Evolutionary conservation across 306 rosid species (phyloP).

Genomic region (Cyclanthera cordifolia): DNA sequence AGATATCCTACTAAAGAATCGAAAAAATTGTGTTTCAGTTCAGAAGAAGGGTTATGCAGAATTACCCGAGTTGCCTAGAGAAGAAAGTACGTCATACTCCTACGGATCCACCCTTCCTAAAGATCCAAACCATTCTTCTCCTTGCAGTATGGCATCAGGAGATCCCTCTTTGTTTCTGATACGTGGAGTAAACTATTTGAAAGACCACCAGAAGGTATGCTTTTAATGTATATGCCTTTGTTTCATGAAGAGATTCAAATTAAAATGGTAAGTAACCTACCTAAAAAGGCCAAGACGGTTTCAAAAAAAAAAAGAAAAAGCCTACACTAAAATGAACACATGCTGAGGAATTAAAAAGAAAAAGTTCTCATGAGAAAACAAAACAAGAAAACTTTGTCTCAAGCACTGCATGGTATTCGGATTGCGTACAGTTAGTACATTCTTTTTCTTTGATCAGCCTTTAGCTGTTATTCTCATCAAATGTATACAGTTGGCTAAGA

Average conservation of each 20-base stretch:
- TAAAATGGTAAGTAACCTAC: not conserved
- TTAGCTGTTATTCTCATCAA: not conserved
- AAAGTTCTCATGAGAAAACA: not conserved
- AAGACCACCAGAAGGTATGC: constrained; percentile 51
- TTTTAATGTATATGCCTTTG: not conserved
- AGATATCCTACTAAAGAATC: constrained; percentile 7
- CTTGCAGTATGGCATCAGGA: constrained; percentile 55
- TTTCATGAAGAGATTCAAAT: not conserved
- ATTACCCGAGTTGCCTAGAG: constrained; percentile 39
- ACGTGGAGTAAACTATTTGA: constrained; percentile 59
- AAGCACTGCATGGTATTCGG: not conserved
- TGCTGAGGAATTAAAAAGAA: not conserved
- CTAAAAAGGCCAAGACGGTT: not conserved
- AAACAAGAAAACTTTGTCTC: not conserved
- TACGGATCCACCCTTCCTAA: constrained; percentile 64
- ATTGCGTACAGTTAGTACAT: not conserved
- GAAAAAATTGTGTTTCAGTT: constrained; percentile 29
- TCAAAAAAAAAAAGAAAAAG: too few relatives aligned
- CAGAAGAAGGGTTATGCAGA: constrained; percentile 66
- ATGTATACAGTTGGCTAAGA: not conserved
- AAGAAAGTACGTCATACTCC: constrained; percentile 29
- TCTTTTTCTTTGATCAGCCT: not conserved
- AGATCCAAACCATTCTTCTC: constrained; percentile 44
- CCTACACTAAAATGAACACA: not conserved
- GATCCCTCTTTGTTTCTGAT: constrained; percentile 77